Evolutionary conservation across 108 stramenopile genomes (phyloP), one percentile per base, ranked within the genome.

Genomic region (Fragilariopsis cylindrus): DNA sequence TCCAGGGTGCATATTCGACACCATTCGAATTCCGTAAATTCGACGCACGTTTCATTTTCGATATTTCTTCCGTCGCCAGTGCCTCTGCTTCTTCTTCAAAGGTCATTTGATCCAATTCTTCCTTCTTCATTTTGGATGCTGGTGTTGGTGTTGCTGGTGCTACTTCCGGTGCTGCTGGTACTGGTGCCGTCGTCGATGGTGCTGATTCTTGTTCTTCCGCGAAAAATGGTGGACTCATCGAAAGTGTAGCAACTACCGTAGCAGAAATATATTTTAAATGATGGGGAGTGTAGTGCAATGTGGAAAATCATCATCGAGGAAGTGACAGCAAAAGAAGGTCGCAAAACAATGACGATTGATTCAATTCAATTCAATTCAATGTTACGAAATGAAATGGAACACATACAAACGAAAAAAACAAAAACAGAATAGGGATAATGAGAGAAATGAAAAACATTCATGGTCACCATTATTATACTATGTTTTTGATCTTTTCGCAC

Each of bases 1-100:
- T 93, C 95, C 95, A 96, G 4, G 95, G 95, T 48, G 95, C 95
- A 72, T 92, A 96, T 60, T 96, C 90, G 2, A 91, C 82, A 67
- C 95, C 92, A 8, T 78, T 82, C 16, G 81, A 84, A 73, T 85
- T 90, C 65, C 88, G 76, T 42, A 93, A 81, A 69, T 94, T 93
- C 43, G 89, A 90, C 49, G 90, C 87, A 11, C 76, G 64, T 60
- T 79, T 87, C 49, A 76, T 85, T 73, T 93, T 96, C 42, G 30
- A 40, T 21, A 93, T 43, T 64, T 92, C 92, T 70, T 86, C 74
- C 53, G 83, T 74, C 1, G 86, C 79, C 21, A 92, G 74, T 39
- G 68, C 45, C 69, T 96, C 95, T 9, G 92, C 78, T 60, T 95
- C 92, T 60, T 92, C 90, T 45, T 90, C 88, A 30, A 83, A 42